Conservation (phyloP, 2,329 filamentous ascomycete genomes). For the Stachybotrys chartarum region DNA sequence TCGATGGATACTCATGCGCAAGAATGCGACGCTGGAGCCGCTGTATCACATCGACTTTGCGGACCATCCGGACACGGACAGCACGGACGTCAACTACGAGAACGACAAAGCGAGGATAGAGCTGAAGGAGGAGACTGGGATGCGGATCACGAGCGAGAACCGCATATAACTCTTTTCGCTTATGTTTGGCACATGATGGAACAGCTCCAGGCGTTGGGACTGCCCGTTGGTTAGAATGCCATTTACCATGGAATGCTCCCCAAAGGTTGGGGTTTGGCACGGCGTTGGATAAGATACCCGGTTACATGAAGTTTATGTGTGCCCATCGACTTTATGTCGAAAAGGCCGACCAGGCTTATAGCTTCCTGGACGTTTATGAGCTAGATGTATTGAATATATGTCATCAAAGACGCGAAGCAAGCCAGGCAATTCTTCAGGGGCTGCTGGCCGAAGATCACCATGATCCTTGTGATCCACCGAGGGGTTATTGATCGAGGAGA, state of each 20-base stretch:
- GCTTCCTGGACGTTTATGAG: too few species aligned
- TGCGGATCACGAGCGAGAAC: background rate
- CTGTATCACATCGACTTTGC: slow-evolving; percentile 33
- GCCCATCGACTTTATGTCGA: background rate
- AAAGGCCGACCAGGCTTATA: background rate
- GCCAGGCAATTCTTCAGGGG: too few species aligned
- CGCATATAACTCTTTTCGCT: background rate
- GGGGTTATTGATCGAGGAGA: too few species aligned
- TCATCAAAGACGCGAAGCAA: too few species aligned
- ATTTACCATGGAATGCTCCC: too few species aligned
- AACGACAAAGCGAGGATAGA: slow-evolving; percentile 31
- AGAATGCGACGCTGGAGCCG: slow-evolving; percentile 30
- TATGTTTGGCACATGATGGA: too few species aligned
- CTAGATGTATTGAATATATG: too few species aligned
- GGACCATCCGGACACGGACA: slow-evolving; percentile 22
- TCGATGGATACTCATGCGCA: slow-evolving; percentile 46
- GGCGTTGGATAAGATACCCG: background rate
- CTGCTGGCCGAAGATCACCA: too few species aligned
- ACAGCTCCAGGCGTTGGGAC: too few species aligned
- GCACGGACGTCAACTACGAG: slow-evolving; percentile 21
- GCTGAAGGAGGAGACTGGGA: slow-evolving; percentile 26
- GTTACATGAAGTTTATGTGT: background rate
- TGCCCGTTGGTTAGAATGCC: too few species aligned
- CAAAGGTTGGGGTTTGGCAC: background rate
- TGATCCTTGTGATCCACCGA: too few species aligned